A percentile compares a stretch with the other conserved stretches of the same genome.
Conservation (phyloP, 208 protist genomes). For the Trypanosoma lewisi region DNA sequence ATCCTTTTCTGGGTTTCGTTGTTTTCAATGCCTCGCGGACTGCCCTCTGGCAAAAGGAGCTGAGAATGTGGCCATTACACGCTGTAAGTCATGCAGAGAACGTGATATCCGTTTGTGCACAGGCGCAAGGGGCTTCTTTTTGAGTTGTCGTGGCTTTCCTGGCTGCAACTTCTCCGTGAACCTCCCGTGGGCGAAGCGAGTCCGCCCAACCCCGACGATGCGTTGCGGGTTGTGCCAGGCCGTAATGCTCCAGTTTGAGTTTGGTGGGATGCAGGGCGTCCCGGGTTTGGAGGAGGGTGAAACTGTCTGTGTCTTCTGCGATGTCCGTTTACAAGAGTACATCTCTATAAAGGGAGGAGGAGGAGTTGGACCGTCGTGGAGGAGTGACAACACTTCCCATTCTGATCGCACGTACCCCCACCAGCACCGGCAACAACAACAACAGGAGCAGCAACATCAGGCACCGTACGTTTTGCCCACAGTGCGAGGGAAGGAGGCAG, state of each 20-base stretch:
- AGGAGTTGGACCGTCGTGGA: no score
- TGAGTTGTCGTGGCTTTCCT: constrained; percentile 76
- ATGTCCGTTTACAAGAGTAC: constrained; percentile 77
- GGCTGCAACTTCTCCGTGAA: constrained; percentile 49
- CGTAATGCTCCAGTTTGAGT: constrained; percentile 77
- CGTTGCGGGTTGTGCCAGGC: constrained; percentile 60
- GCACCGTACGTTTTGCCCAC: constrained; percentile 54
- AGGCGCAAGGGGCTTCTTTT: constrained; percentile 33
- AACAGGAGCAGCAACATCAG: constrained; percentile 5
- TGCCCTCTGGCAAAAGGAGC: constrained; percentile 74
- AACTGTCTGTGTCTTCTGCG: constrained; percentile 75
- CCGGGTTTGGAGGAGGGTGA: constrained; percentile 66
- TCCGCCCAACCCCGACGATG: constrained; percentile 39
- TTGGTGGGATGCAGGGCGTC: constrained; percentile 57
- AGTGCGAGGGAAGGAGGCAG: constrained; percentile 9
- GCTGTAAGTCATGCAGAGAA: constrained; percentile 57
- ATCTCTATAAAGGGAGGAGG: constrained; percentile 50
- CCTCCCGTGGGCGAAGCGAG: constrained; percentile 54
- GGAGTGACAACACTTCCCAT: neutral
- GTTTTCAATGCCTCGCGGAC: constrained; percentile 81
- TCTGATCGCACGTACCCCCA: neutral
- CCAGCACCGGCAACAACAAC: neutral
- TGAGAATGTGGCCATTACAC: constrained; percentile 54
- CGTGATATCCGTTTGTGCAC: constrained; percentile 71
- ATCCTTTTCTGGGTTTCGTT: constrained; percentile 63